These are phyloP conservation scores for Hypoxylon trugodes DNA, from an alignment of 495 filamentous ascomycete species.

Conservation along the genomic window DNA sequence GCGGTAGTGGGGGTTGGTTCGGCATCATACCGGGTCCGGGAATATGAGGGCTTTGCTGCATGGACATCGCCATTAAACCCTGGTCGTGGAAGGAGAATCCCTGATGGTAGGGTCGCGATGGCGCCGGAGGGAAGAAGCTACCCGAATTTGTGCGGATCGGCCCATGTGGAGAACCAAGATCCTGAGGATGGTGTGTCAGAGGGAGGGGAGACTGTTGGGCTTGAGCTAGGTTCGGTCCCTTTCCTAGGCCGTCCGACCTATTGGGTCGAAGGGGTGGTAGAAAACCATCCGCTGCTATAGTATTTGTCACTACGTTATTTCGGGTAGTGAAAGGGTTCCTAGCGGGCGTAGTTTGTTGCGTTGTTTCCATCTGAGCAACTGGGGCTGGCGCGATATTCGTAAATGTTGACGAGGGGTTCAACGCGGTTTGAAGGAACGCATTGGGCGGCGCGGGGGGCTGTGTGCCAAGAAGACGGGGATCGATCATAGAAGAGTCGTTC, in stretches of 20 bases:
- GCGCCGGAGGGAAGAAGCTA: slow-evolving; percentile 47
- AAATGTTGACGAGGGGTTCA: slow-evolving; percentile 47
- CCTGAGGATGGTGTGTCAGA: slow-evolving; percentile 19
- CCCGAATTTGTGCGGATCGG: slow-evolving; percentile 52
- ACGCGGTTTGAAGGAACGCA: slow-evolving; percentile 52
- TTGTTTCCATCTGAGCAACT: slow-evolving; percentile 16
- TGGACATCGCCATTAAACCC: slow-evolving; percentile 19
- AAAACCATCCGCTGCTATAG: too few relatives aligned
- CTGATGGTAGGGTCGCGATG: slow-evolving; percentile 53
- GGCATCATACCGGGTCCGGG: slow-evolving; percentile 17
- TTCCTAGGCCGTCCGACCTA: slow-evolving; percentile 21
- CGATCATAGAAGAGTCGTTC: slow-evolving; percentile 35
- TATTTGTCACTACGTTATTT: slow-evolving; percentile 25
- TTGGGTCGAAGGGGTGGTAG: slow-evolving; percentile 55
- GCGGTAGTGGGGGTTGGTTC: slow-evolving; percentile 21
- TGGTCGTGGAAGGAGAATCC: slow-evolving; percentile 48
- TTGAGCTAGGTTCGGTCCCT: slow-evolving; percentile 30
- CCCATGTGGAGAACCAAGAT: slow-evolving; percentile 38
- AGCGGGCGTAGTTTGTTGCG: slow-evolving; percentile 13
- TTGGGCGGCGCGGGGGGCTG: slow-evolving; percentile 31
- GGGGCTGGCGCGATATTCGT: slow-evolving; percentile 41
- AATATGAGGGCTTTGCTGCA: slow-evolving; percentile 18
- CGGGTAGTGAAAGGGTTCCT: slow-evolving; percentile 40
- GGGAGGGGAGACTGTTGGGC: slow-evolving; percentile 24
- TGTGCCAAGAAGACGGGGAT: slow-evolving; percentile 32